Evolutionary conservation across 768 basidiomycete species (phyloP), one percentile per base, ranked within the genome.

Genomic region (Mycena alexandri): DNA sequence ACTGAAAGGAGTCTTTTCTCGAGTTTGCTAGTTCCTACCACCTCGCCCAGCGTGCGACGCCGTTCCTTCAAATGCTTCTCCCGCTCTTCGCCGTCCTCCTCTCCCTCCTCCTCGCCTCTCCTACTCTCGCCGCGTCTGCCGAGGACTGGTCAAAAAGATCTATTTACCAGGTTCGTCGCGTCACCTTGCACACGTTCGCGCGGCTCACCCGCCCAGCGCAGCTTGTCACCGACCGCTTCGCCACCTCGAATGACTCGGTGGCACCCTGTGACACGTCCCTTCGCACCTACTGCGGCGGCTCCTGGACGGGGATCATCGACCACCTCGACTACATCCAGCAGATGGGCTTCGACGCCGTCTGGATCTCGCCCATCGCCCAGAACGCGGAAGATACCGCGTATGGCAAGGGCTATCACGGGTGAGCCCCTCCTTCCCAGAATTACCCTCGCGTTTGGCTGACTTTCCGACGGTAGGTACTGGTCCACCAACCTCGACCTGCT

Each of bases 331-430:
- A 94, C 73, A 92, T 94, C 68, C 86, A 91, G 70, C 72, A 82
- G 46, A 88, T 90, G 75, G 92, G 92, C 3, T 93, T 92, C 76
- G 90, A 91, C 54, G 90, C 91, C 76, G 81, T 92, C 50, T 93
- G 90, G 91, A 92, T 91, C 66, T 91, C 90, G 59, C 92, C 92
- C 4, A 82, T 93, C 22, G 87, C 86, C 21, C 79, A 86, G 75
- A 92, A 92, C 73, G 85, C 89, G 55, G 80, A 88, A 25, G 85
- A 84, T 48, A 90, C 89, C 1, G 79, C 84, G 2, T 90, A 91
- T 73, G 91, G 92, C 33, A 87, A 91, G 69, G 82, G 90, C 17
- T 93, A 93, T 73, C 92, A 93, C 71, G 91, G 91, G 67, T 91
- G 87, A 72, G 90, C 86, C 87, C 75, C 11, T 25, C 25, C 75